Evolutionary conservation across 306 rosid genomes (phyloP).

Genomic region (Albizia julibrissin): DNA sequence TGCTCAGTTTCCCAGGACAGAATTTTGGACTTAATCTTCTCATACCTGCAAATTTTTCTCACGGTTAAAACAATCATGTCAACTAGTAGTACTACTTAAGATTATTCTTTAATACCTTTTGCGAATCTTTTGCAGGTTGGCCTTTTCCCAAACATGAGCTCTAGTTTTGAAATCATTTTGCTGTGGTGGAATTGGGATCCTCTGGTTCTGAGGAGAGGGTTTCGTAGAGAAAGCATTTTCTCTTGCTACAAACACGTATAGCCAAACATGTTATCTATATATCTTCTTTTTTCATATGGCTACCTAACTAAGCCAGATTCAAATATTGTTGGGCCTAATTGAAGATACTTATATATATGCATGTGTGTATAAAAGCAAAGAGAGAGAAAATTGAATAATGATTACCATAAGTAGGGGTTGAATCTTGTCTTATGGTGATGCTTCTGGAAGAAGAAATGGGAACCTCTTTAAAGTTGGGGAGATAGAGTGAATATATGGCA

Average conservation of each 20-base stretch:
- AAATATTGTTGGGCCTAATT: too few relatives aligned
- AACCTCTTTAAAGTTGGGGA: constrained; percentile 40
- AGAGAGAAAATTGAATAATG: neutral
- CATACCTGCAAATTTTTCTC: constrained; percentile 55
- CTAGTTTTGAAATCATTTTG: constrained; percentile 33
- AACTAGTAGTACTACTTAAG: neutral
- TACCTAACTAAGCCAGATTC: too few relatives aligned
- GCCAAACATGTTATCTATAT: neutral
- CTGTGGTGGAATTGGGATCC: constrained; percentile 16
- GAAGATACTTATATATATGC: too few relatives aligned
- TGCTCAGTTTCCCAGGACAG: constrained; percentile 70
- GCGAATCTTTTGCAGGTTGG: constrained; percentile 48
- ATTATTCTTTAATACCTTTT: neutral
- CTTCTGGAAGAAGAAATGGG: constrained; percentile 32
- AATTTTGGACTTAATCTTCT: constrained; percentile 52
- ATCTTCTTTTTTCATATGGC: neutral
- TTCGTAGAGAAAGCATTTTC: constrained; percentile 35
- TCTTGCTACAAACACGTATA: constrained; percentile 24
- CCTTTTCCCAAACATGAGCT: constrained; percentile 73
- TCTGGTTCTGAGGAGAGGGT: constrained; percentile 36
- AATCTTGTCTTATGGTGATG: constrained; percentile 41
- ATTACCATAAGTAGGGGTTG: constrained; percentile 35
- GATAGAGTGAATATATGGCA: constrained; percentile 58
- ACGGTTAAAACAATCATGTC: constrained; percentile 12
- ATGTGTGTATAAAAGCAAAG: neutral